Evolutionary conservation across 495 filamentous ascomycete genomes (phyloP), one percentile per base, ranked within the genome.

Genomic region (Hamigera avellanea): DNA sequence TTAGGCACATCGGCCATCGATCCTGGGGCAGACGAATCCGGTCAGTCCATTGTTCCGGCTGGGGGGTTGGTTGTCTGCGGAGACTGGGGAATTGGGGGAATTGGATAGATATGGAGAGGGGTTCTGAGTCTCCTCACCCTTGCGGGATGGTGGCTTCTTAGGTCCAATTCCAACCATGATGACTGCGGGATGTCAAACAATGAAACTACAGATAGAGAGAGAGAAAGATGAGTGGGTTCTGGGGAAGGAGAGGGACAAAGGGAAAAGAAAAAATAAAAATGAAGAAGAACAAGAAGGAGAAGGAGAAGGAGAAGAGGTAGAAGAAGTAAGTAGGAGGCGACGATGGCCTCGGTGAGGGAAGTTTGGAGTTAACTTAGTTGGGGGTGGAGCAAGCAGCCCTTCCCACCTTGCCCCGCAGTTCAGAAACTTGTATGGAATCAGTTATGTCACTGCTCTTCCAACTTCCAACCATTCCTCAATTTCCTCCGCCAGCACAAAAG

Each of bases 1-100:
- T 88, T 81, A 34, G 91, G 86, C 57, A 93, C 60, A 64, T 85
- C 80, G 49, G 78, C 70, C 71, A 80, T 78, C 35, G 83, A 87
- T 37, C 81, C 80, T 82, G 45, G 9, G 9, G 21, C 48, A 57
- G 42, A 54, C 50, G 62, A 42, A 30, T 37, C 6, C 25, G n/a
- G 26, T 56, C 38, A 53, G 50, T 30, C 26, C 35, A 41, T 35
- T 4, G 13, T 18, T 9, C 21, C n/a, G n/a, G 9, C 9, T 23
- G 21, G 21, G 21, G 9, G 21, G 9, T 5, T 9, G 21, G 5
- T 23, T 23, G 21, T 9, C 4, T 23, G 21, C 21, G 21, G 21
- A 9, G 21, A 23, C 9, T 23, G 21, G 21, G 21, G 21, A 23
- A 9, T 23, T 23, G 35, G 37, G 40, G n/a, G n/a, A n/a, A n/a